phyloP scores from a whole-genome alignment of 306 rosid genomes.

The Dryas alaskensis region DNA sequence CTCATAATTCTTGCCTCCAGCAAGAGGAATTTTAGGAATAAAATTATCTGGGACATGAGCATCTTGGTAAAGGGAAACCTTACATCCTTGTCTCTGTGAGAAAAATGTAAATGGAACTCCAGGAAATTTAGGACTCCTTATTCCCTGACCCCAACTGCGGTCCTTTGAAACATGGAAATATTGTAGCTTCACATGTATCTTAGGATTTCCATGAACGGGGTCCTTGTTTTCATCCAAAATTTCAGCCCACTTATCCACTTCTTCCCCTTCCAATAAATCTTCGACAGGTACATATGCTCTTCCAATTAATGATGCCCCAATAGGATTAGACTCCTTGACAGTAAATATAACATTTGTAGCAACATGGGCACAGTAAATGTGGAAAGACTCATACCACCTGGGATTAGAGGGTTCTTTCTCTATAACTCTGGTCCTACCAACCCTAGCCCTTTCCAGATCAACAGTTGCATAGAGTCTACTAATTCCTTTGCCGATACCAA shows the following conservation, averaged over 20 bases:
- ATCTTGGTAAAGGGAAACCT: constrained; percentile 42
- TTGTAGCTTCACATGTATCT: constrained; percentile 44
- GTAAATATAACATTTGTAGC: constrained; percentile 48
- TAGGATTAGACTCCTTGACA: constrained; percentile 41
- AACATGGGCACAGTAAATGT: constrained; percentile 47
- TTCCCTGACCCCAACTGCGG: constrained; percentile 43
- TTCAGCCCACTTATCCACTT: constrained; percentile 44
- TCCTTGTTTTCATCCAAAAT: constrained; percentile 30
- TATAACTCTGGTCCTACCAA: constrained; percentile 47
- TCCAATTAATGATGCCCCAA: constrained; percentile 51
- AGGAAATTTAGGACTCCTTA: constrained; percentile 44
- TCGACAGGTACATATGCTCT: constrained; percentile 40
- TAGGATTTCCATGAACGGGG: constrained; percentile 35
- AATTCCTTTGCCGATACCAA: constrained; percentile 41
- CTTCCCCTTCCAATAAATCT: constrained; percentile 32
- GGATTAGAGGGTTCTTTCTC: constrained; percentile 35
- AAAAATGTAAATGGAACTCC: constrained; percentile 49
- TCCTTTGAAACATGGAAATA: constrained; percentile 45
- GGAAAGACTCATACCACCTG: constrained; percentile 49
- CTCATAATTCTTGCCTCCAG: constrained; percentile 45
- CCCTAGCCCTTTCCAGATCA: constrained; percentile 47
- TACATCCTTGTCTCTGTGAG: constrained; percentile 48
- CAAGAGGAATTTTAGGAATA: constrained; percentile 46
- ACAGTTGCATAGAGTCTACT: constrained; percentile 39
- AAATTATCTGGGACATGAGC: constrained; percentile 50